A percentile compares a stretch with the other conserved stretches of the same genome.
Conservation (phyloP, 1,139 yeast species). For the Oligophagozyma castellii region DNA sequence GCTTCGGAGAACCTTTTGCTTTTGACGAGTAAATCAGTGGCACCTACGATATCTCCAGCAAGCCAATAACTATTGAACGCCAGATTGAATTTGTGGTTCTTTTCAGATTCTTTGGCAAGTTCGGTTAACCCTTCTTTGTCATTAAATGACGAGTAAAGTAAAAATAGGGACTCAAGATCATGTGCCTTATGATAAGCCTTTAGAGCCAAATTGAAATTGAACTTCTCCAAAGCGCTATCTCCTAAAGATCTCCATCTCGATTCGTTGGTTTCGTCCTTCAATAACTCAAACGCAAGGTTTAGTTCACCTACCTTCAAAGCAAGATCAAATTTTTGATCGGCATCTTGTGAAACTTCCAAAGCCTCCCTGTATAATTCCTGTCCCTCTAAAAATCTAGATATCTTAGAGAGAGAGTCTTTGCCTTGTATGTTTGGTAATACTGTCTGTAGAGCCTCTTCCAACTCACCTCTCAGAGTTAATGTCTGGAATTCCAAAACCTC, state of each 20-base stretch:
- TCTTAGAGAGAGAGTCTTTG: conserved; percentile 60
- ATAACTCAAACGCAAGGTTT: conserved; percentile 58
- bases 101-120: conserved; percentile 52
- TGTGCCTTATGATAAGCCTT: conserved; percentile 68
- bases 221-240: conserved; percentile 63
- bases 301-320: conserved; percentile 60
- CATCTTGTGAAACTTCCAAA: conserved; percentile 63
- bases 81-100: conserved; percentile 67
- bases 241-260: conserved; percentile 89
- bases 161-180: conserved; percentile 70
- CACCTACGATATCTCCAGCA: conserved; percentile 52
- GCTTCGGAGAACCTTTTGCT: conserved; percentile 77
- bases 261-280: conserved; percentile 39
- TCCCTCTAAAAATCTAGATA: conserved; percentile 86
- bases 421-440: conserved; percentile 50
- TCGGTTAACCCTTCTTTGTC: conserved; percentile 43
- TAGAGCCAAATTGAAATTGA: conserved; percentile 74
- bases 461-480: conserved; percentile 84
- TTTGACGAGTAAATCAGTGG: conserved; percentile 52
- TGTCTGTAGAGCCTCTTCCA: conserved; percentile 54
- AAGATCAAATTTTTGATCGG: conserved; percentile 76
- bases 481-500: conserved; percentile 92
- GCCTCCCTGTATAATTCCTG: conserved; percentile 83
- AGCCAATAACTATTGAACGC: conserved; percentile 92
- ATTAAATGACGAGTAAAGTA: conserved; percentile 74